Conservation (phyloP, 179 eudicot genomes). For the Carnegiea gigantea region DNA sequence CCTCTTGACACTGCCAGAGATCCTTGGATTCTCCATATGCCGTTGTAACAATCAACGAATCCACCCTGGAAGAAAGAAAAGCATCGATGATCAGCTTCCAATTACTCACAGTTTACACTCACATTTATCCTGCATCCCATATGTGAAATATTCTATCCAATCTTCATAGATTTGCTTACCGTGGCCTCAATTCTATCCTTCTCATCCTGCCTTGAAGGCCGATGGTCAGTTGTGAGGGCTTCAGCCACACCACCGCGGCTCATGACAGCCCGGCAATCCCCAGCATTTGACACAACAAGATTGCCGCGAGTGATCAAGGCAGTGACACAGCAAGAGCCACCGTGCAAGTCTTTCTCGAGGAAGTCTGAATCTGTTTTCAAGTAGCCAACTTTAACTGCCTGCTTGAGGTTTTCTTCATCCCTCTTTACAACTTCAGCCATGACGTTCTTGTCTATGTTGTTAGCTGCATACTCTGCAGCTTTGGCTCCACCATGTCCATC, state of each 20-base stretch:
- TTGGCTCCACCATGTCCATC: conserved; percentile 94
- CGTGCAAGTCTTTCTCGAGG: conserved; percentile 48
- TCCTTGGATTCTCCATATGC: conserved; percentile 87
- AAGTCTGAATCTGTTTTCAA: conserved; percentile 72
- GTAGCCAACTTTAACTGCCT: conserved; percentile 64
- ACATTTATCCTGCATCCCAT: background rate
- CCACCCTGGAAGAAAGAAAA: conserved; percentile 53
- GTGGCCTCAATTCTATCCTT: conserved; percentile 60
- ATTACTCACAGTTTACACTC: background rate
- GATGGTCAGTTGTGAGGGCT: conserved; percentile 79
- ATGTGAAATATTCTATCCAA: background rate
- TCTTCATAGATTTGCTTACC: conserved; percentile 37
- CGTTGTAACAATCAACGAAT: conserved; percentile 68
- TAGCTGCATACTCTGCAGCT: conserved; percentile 74
- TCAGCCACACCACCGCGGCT: conserved; percentile 71
- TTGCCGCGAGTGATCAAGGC: conserved; percentile 62
- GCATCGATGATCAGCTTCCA: conserved; percentile 12
- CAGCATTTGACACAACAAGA: conserved; percentile 82
- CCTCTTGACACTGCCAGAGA: conserved; percentile 86
- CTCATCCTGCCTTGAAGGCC: conserved; percentile 83
- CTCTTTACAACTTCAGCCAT: conserved; percentile 40
- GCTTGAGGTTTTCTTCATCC: conserved; percentile 33
- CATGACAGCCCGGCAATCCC: conserved; percentile 91
- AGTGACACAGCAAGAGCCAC: conserved; percentile 87
- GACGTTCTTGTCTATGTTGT: conserved; percentile 65